Conservation (phyloP, 768 basidiomycete genomes). For the Hortiboletus campestris region DNA sequence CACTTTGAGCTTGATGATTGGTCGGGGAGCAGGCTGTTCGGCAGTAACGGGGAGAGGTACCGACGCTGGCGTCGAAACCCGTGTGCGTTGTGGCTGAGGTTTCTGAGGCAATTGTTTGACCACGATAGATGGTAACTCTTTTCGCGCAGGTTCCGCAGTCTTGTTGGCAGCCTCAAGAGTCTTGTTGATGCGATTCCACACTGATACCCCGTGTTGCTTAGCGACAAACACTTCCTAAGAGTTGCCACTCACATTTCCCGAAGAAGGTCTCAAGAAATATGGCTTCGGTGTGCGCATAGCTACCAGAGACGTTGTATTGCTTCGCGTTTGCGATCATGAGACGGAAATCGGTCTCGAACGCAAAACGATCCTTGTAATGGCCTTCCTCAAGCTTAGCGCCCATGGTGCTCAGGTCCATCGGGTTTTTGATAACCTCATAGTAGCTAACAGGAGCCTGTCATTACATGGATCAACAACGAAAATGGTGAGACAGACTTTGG, state of each 20-base stretch:
- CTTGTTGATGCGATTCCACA: slow-evolving; percentile 86
- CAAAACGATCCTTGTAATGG: slow-evolving; percentile 79
- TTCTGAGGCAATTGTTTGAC: slow-evolving; percentile 24
- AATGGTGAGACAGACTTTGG: slow-evolving; percentile 56
- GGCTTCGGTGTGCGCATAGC: slow-evolving; percentile 73
- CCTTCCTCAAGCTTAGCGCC: slow-evolving; percentile 82
- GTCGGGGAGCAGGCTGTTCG: slow-evolving; percentile 44
- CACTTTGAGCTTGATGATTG: slow-evolving; percentile 70
- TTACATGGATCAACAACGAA: slow-evolving; percentile 4
- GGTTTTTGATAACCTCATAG: slow-evolving; percentile 84
- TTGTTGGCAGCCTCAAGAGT: slow-evolving; percentile 69
- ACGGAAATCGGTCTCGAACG: slow-evolving; percentile 82
- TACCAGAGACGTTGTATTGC: slow-evolving; percentile 73
- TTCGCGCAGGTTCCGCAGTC: slow-evolving; percentile 30
- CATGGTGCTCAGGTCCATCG: slow-evolving; percentile 94
- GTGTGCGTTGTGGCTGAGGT: slow-evolving; percentile 11
- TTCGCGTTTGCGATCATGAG: slow-evolving; percentile 89
- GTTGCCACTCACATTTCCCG: slow-evolving; percentile 67
- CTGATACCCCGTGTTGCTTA: slow-evolving; percentile 40
- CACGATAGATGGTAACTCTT: slow-evolving; percentile 25
- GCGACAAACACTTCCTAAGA: background rate
- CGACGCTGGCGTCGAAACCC: slow-evolving; percentile 5
- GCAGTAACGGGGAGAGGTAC: slow-evolving; percentile 13
- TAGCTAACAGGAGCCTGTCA: slow-evolving; percentile 53
- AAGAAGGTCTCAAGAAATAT: slow-evolving; percentile 76